Evolutionary conservation across 2,329 filamentous ascomycete species (phyloP).

Genomic region (Gyromitra esculenta): DNA sequence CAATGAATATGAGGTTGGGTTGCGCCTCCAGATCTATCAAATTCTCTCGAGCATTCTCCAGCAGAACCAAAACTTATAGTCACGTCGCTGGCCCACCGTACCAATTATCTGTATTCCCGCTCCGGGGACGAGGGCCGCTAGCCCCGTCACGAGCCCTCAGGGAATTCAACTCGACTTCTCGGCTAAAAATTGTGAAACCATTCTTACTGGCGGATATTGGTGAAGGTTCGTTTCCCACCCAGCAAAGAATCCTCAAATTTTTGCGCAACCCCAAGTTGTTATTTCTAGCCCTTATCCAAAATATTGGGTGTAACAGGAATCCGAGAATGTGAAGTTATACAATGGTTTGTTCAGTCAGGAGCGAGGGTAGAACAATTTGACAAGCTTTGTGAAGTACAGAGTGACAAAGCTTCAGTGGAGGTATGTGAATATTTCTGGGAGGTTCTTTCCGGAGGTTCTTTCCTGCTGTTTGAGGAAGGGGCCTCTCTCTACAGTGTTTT

Average conservation of each 20-base stretch:
- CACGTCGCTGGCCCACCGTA: not conserved
- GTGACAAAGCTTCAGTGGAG: slow-evolving; percentile 88
- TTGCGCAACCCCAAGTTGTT: not conserved
- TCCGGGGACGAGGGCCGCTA: not conserved
- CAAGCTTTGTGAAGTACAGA: slow-evolving; percentile 96
- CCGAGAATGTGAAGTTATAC: slow-evolving; percentile 97
- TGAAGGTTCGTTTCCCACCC: slow-evolving; percentile 69
- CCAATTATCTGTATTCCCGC: not conserved
- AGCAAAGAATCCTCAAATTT: not conserved
- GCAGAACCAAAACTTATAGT: not conserved
- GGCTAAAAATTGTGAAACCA: slow-evolving; percentile 72
- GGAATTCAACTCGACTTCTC: slow-evolving; percentile 59
- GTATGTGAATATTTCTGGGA: slow-evolving; percentile 46
- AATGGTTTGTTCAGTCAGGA: slow-evolving; percentile 98
- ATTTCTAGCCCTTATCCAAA: not conserved
- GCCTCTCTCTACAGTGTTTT: not conserved
- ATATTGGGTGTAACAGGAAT: slow-evolving; percentile 71
- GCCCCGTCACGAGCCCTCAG: slow-evolving; percentile 11
- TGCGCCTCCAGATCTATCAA: slow-evolving; percentile 10
- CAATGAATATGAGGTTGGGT: slow-evolving; percentile 29
- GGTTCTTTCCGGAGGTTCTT: not conserved
- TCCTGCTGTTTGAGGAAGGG: not conserved
- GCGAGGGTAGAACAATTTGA: slow-evolving; percentile 98
- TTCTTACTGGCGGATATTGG: slow-evolving; percentile 86
- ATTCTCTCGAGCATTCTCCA: slow-evolving; percentile 13